Base-by-base conservation (phyloP, 1,284 basidiomycete species). In the Mixia osmundae region DNA sequence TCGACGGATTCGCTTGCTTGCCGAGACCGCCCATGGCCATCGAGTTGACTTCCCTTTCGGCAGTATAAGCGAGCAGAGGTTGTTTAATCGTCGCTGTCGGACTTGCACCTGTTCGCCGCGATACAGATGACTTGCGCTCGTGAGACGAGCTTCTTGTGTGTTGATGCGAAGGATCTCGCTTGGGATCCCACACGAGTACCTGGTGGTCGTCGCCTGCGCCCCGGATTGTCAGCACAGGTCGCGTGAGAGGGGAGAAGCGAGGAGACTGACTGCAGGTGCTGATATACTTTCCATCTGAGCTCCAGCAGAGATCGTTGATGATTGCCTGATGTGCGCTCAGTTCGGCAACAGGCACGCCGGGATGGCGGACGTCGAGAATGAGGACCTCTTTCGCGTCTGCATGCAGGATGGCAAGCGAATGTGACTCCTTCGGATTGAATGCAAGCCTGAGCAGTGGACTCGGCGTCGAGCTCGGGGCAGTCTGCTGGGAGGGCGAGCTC, bases 361-460 rank as follows among this genome's bases (percentile, higher is more conserved):
- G 85, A 55, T 72, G 77, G 31, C 85, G 68, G 76, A 91, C 89
- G 52, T 94, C 85, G 41, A 94, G 62, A 25, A 94, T 78, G 52
- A 89, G 76, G 3, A 89, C 67, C 47, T 80, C 74, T 16, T 65
- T 57, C 35, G 77, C 77, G 51, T 89, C 82, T 66, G 82, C 73
- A 48, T 82, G 78, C 78, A 91, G 2, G 76, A 52, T 83, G n/a
- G 77, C 77, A 68, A 85, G 77, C 49, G 82, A 89, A 56, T 82
- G 78, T 9, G 76, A 72, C 54, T 80, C 76, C 2, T 69, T 65
- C 0, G 79, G 80, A 49, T 82, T 80, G 60, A 83, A 85, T 20
- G 73, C 74, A 39, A 85, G 76, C 24, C 79, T 63, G 5, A 85
- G 61, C 25, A 91, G 61, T 1, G 83, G 69, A 67, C 66, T 62